Evolutionary conservation across 2,329 filamentous ascomycete genomes (phyloP).

Genomic region (Diatrype stigma): DNA sequence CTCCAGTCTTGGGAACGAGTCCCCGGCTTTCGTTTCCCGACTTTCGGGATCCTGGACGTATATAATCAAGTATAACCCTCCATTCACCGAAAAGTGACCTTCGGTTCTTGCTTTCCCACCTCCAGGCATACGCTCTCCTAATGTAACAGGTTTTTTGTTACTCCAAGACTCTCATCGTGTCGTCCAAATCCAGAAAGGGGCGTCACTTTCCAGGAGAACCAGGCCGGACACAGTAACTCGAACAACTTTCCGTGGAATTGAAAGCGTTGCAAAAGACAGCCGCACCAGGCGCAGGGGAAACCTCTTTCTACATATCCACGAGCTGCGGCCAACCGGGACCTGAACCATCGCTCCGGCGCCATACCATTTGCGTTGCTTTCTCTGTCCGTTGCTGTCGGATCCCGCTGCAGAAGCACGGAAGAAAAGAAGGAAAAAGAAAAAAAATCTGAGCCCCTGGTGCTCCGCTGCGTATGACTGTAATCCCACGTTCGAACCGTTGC

Average conservation of each 20-base stretch:
- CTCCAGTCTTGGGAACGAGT: neutral
- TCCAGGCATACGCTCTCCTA: too few relatives aligned
- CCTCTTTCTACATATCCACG: neutral
- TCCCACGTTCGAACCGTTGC: neutral
- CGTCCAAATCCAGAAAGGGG: neutral
- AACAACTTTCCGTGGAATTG: too few relatives aligned
- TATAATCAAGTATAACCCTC: neutral
- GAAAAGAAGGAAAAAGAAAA: too few relatives aligned
- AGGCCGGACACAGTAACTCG: too few relatives aligned
- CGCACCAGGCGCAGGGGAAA: neutral
- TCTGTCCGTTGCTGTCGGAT: too few relatives aligned
- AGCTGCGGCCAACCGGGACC: neutral
- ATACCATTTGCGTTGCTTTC: neutral
- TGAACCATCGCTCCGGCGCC: neutral
- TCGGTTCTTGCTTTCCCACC: neutral
- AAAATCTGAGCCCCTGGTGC: neutral
- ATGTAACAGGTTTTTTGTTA: neutral
- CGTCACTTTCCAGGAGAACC: too few relatives aligned
- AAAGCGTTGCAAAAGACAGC: too few relatives aligned
- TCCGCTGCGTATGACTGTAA: neutral
- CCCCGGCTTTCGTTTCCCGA: neutral
- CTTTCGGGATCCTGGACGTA: neutral
- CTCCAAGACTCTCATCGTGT: neutral
- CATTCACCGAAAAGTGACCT: neutral
- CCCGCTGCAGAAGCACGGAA: too few relatives aligned